Evolutionary conservation across 371 early-diverging fungal genomes (phyloP), one percentile per base, ranked within the genome.

Genomic region (Apophysomyces ossiformis): DNA sequence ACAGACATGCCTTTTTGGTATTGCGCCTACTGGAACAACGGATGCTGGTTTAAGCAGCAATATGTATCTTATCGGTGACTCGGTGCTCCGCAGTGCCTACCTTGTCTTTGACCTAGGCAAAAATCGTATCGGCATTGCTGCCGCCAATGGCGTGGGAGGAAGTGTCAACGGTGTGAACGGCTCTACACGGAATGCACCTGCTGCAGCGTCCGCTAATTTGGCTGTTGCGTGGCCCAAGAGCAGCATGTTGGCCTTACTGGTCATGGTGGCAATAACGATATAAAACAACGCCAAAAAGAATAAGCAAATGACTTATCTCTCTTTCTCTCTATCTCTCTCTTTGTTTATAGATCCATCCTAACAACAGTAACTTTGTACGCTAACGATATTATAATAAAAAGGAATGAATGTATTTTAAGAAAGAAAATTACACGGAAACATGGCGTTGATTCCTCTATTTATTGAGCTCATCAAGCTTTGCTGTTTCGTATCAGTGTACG

Each of bases 61-160:
- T 18, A 70, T 79, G 75, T 78, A 78, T 41, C 65, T 83, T 1
- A 61, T 83, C 21, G 83, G 83, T 63, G 83, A 83, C 57, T 76
- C 83, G 2, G 70, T 79, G 12, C 71, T 83, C 11, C 71, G 83
- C 5, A 76, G 80, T 32, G 74, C 80, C 13, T 83, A 83, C 37
- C 71, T 79, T 58, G 80, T 79, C 1, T 83, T 76, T 65, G 83
- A 83, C 58, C 75, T 83, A 69, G 80, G 78, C 1, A 65, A 74
- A 41, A 74, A 83, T 7, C 75, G 78, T 21, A 66, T 83, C 15
- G 83, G 81, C 47, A 62, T 83, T 38, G 83, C 81, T n/a, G 71
- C 79, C 35, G 78, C 74, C 1, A 77, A 72, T 18, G 67, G 74
- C 35, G 72, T 74, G 0, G 70, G 69, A 11, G 79, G 81, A 9